Percentiles rank a stretch among this genome's conserved stretches.
Conservation (phyloP, 75 land plant species). For the Azolla pinnata region DNA sequence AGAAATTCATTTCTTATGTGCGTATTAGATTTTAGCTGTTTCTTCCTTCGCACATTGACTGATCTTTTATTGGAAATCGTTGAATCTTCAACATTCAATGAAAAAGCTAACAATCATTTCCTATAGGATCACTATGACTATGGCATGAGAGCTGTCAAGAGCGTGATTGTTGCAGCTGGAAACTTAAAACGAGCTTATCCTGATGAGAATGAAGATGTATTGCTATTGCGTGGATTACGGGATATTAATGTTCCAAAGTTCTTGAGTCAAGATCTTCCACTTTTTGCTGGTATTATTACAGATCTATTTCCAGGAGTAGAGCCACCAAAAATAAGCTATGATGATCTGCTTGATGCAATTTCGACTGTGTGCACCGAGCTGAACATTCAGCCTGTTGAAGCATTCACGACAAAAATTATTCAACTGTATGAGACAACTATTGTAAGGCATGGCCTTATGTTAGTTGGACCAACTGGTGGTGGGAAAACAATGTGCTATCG, state of each 20-base stretch:
- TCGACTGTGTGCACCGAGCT: conserved; percentile 12
- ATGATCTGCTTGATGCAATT: conserved; percentile 27
- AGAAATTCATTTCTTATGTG: no score
- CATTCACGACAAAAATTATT: conserved; percentile 27
- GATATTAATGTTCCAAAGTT: conserved; percentile 38
- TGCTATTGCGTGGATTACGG: conserved; percentile 23
- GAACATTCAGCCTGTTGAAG: conserved; percentile 23
- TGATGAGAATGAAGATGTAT: conserved; percentile 38
- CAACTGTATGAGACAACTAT: conserved; percentile 34
- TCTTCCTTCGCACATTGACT: no score
- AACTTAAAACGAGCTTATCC: conserved; percentile 35
- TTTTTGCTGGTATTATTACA: conserved; percentile 35
- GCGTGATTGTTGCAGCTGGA: conserved; percentile 39
- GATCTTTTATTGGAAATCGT: no score
- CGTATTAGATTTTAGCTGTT: no score
- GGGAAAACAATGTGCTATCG: conserved; percentile 33
- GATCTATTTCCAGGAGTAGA: conserved; percentile 38
- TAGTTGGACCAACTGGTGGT: conserved; percentile 37
- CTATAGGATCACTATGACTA: conserved; percentile 33
- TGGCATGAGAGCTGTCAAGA: conserved; percentile 39
- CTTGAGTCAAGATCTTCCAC: conserved; percentile 29
- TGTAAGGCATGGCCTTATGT: conserved; percentile 38
- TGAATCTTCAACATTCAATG: no score
- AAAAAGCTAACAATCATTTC: background rate
- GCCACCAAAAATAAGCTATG: conserved; percentile 30